A percentile compares a stretch with the other conserved stretches of the same genome.
These are phyloP conservation scores for Kalaharituber pfeilii DNA, from an alignment of 2,329 filamentous ascomycete genomes.

Conservation along the genomic window DNA sequence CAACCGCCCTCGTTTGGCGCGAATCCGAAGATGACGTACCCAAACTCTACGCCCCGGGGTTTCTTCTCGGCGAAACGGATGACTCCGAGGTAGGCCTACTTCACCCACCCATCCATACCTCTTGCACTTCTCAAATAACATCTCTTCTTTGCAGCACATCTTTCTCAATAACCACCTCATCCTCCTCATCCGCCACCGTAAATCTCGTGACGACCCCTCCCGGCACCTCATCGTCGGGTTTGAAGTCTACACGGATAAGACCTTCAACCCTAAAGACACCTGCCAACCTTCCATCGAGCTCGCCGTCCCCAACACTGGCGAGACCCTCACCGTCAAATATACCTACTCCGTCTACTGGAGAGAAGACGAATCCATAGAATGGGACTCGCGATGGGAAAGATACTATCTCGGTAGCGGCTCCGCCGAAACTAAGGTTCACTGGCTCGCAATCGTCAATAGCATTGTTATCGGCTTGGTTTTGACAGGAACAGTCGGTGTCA, in stretches of 20 bases:
- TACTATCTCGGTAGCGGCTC: conserved; percentile 79
- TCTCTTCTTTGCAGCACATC: conserved; percentile 32
- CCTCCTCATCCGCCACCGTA: conserved; percentile 61
- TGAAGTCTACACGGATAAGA: conserved; percentile 51
- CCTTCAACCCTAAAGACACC: neutral
- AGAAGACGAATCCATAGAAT: conserved; percentile 63
- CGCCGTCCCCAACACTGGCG: conserved; percentile 33
- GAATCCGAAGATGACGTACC: conserved; percentile 66
- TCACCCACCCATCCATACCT: conserved; percentile 24
- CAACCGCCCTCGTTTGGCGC: conserved; percentile 55
- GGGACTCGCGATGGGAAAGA: conserved; percentile 63
- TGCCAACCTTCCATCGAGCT: conserved; percentile 39
- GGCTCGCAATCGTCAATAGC: conserved; percentile 77
- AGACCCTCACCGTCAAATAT: conserved; percentile 56
- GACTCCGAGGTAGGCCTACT: conserved; percentile 26
- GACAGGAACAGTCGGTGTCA: conserved; percentile 63
- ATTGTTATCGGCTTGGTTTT: conserved; percentile 65
- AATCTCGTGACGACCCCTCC: conserved; percentile 46
- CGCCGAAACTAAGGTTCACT: conserved; percentile 65
- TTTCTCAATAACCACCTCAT: conserved; percentile 81
- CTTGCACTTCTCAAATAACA: neutral
- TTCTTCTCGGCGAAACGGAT: conserved; percentile 70
- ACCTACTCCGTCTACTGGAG: conserved; percentile 84
- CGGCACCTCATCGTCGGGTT: conserved; percentile 74
- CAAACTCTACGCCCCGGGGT: conserved; percentile 80